Evolutionary conservation across 2,329 filamentous ascomycete genomes (phyloP).

Genomic region (Phaeomoniella chlamydospora): DNA sequence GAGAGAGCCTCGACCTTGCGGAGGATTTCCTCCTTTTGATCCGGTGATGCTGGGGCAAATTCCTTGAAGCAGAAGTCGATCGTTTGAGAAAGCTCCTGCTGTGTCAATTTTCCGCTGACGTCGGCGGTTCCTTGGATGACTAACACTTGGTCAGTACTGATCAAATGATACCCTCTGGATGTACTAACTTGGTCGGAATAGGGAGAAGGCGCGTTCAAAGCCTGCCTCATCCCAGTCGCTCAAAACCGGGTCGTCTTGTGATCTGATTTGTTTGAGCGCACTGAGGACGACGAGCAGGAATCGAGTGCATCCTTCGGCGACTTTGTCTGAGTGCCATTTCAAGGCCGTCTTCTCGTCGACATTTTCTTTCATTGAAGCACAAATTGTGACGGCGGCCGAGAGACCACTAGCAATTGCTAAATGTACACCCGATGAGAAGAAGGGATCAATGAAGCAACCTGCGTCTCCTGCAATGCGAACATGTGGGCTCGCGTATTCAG

Average conservation of each 20-base stretch:
- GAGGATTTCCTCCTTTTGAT: background rate
- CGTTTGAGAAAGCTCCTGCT: conserved; percentile 11
- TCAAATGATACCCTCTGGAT: background rate
- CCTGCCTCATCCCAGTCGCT: conserved; percentile 25
- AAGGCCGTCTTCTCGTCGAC: conserved; percentile 20
- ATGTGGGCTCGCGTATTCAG: conserved; percentile 24
- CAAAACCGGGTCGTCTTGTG: conserved; percentile 23
- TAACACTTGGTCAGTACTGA: conserved; percentile 2
- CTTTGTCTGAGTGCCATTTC: conserved; percentile 29
- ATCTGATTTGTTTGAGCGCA: conserved; percentile 25
- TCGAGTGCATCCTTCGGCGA: conserved; percentile 30
- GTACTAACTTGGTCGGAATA: conserved; percentile 24
- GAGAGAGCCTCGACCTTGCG: conserved; percentile 4
- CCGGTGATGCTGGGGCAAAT: background rate
- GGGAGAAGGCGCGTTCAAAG: conserved; percentile 28
- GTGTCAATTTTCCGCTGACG: conserved; percentile 8
- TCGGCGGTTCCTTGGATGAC: conserved; percentile 16
- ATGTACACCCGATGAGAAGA: conserved; percentile 34
- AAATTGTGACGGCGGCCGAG: conserved; percentile 30
- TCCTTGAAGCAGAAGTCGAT: conserved; percentile 11
- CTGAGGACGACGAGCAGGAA: conserved; percentile 30
- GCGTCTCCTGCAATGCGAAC: conserved; percentile 31
- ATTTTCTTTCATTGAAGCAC: conserved; percentile 23
- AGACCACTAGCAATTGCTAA: conserved; percentile 28
- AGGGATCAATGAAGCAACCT: conserved; percentile 34